Conservation (phyloP, 2,329 filamentous ascomycete species). For the Zymoseptoria pseudotritici region DNA sequence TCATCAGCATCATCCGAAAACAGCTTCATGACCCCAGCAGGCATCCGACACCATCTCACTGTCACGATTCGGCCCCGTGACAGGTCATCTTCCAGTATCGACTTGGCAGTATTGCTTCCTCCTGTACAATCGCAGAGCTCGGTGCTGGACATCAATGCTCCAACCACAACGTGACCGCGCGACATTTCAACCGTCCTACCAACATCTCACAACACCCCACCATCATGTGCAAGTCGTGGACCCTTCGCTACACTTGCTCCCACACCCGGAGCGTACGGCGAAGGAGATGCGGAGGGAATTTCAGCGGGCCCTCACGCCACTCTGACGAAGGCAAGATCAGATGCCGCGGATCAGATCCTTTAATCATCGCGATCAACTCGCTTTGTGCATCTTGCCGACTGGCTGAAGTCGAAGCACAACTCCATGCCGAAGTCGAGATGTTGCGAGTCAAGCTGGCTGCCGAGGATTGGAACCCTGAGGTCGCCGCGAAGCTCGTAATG, state of each 20-base stretch:
- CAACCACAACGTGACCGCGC: background rate
- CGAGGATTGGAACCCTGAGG: background rate
- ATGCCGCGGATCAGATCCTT: conserved; percentile 23
- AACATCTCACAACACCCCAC: background rate
- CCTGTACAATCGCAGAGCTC: background rate
- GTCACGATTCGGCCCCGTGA: background rate
- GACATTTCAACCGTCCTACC: conserved; percentile 1
- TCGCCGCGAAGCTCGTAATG: background rate
- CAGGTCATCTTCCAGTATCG: background rate
- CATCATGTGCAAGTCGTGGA: conserved; percentile 34
- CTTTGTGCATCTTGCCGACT: conserved; percentile 15
- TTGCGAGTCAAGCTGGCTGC: background rate
- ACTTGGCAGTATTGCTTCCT: background rate
- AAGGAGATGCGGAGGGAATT: conserved; percentile 31
- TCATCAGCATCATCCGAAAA: background rate
- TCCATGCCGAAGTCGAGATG: conserved; percentile 1
- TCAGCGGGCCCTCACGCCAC: conserved; percentile 10
- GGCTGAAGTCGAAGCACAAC: background rate
- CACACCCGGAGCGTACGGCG: conserved; percentile 25
- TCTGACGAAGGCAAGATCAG: conserved; percentile 15
- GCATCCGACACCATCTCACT: background rate
- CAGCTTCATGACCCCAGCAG: background rate
- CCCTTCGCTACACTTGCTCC: conserved; percentile 28
- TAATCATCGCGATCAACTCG: conserved; percentile 18
- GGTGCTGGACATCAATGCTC: background rate